These are phyloP conservation scores for Ophioceras dolichostomum DNA, from an alignment of 2,329 filamentous ascomycete species.

Conservation along the genomic window DNA sequence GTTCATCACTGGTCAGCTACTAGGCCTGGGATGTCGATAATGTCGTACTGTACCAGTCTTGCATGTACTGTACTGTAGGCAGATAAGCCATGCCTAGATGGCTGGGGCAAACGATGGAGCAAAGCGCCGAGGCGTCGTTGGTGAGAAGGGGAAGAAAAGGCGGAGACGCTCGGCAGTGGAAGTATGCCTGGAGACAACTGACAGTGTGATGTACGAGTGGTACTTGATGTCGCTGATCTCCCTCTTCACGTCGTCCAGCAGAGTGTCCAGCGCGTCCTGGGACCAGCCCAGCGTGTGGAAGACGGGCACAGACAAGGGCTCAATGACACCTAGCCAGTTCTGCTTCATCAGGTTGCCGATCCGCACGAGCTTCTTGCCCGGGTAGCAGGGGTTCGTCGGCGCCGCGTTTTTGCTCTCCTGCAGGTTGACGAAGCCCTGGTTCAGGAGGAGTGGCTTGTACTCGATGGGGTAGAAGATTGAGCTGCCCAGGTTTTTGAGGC, in stretches of 20 bases:
- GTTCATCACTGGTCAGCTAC: too few species aligned
- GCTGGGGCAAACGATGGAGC: too few species aligned
- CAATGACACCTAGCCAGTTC: slow-evolving; percentile 15
- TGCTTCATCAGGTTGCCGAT: slow-evolving; percentile 16
- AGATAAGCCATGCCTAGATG: too few species aligned
- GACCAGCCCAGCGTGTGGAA: slow-evolving; percentile 15
- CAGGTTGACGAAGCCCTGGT: slow-evolving; percentile 18
- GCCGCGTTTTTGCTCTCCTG: slow-evolving; percentile 14
- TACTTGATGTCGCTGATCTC: slow-evolving; percentile 15
- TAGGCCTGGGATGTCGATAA: too few species aligned
- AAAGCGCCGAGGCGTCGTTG: too few species aligned
- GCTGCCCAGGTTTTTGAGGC: slow-evolving; percentile 16
- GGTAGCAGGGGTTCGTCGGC: slow-evolving; percentile 17
- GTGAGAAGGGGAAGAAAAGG: not conserved
- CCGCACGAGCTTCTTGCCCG: slow-evolving; percentile 15
- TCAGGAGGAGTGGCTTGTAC: slow-evolving; percentile 13
- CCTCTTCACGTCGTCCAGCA: slow-evolving; percentile 11
- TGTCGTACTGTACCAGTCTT: too few species aligned
- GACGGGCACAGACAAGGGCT: slow-evolving; percentile 11
- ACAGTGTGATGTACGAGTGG: slow-evolving; percentile 17
- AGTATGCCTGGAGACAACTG: slow-evolving; percentile 7
- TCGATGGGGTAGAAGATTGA: slow-evolving; percentile 17
- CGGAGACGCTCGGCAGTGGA: too few species aligned
- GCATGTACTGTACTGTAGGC: too few species aligned
- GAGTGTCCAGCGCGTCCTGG: slow-evolving; percentile 9